Conservation (phyloP, 2,329 filamentous ascomycete genomes). For the Pochonia chlamydosporia region DNA sequence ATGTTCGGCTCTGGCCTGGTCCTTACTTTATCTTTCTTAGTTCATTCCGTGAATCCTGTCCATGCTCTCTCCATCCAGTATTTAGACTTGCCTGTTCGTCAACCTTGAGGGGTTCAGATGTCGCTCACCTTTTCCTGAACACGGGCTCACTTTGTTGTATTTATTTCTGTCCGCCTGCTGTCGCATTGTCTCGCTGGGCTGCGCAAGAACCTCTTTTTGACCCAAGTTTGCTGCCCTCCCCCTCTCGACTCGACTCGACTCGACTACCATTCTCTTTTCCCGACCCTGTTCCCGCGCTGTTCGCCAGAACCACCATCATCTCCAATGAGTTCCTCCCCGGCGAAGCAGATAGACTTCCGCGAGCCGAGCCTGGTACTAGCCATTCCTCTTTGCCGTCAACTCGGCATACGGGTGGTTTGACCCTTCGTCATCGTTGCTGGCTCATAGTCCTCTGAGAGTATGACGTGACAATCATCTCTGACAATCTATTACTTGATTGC, state of each 20-base stretch:
- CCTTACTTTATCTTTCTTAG: no score
- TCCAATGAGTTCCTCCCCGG: slow-evolving; percentile 30
- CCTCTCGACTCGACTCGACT: no score
- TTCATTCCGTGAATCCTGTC: no score
- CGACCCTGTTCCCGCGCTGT: slow-evolving; percentile 5
- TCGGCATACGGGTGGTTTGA: slow-evolving; percentile 29
- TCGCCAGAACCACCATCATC: slow-evolving; percentile 16
- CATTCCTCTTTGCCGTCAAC: slow-evolving; percentile 16
- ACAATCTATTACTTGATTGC: slow-evolving; percentile 9
- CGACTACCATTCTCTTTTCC: no score
- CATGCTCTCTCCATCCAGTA: background rate
- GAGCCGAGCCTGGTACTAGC: slow-evolving; percentile 28
- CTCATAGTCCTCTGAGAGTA: slow-evolving; percentile 25
- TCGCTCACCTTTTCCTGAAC: slow-evolving; percentile 11
- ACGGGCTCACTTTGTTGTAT: slow-evolving; percentile 8
- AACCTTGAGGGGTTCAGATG: slow-evolving; percentile 16
- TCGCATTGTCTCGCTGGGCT: background rate
- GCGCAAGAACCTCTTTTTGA: background rate
- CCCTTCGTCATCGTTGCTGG: slow-evolving; percentile 12
- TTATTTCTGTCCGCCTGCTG: background rate
- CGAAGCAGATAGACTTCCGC: slow-evolving; percentile 27
- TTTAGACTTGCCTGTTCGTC: background rate
- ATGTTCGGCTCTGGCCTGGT: background rate
- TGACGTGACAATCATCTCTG: slow-evolving; percentile 24
- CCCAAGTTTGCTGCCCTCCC: background rate